These are phyloP conservation scores for Phlyctochytrium bullatum DNA, from an alignment of 192 early-diverging fungal genomes.

Conservation along the genomic window DNA sequence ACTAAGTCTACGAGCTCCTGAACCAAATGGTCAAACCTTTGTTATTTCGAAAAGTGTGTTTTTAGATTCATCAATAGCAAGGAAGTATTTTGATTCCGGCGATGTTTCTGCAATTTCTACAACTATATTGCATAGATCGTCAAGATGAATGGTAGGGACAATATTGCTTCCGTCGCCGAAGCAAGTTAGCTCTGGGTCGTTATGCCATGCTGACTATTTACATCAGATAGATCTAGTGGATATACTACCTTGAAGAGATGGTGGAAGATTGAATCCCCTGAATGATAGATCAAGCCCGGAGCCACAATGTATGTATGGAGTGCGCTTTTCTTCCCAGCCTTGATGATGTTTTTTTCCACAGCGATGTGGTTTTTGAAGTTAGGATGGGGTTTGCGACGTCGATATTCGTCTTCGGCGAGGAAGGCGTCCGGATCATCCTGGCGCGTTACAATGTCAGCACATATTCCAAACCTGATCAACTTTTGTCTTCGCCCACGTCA, in stretches of 20 bases:
- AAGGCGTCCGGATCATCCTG: slow-evolving; percentile 55
- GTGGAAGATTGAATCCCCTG: slow-evolving; percentile 59
- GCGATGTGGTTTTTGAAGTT: slow-evolving; percentile 56
- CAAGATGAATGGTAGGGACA: slow-evolving; percentile 55
- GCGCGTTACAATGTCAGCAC: background rate
- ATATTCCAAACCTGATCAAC: slow-evolving; percentile 42
- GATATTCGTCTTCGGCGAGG: slow-evolving; percentile 59
- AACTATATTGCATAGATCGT: slow-evolving; percentile 55
- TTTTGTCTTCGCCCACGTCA: slow-evolving; percentile 64
- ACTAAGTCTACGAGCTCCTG: slow-evolving; percentile 14
- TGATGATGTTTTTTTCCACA: slow-evolving; percentile 55
- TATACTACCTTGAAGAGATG: slow-evolving; percentile 53
- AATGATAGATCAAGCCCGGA: slow-evolving; percentile 54
- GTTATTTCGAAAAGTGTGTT: slow-evolving; percentile 51
- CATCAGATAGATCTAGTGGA: background rate
- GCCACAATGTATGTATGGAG: slow-evolving; percentile 55
- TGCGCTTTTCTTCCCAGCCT: slow-evolving; percentile 52
- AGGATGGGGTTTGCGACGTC: slow-evolving; percentile 55
- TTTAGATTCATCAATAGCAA: slow-evolving; percentile 61
- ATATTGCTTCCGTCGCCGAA: slow-evolving; percentile 58
- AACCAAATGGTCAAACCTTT: slow-evolving; percentile 33
- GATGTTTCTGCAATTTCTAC: slow-evolving; percentile 54
- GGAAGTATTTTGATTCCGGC: slow-evolving; percentile 51
- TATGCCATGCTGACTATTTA: slow-evolving; percentile 55
- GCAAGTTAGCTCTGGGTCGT: slow-evolving; percentile 44